These are phyloP conservation scores for Zangia roseola DNA, from an alignment of 768 basidiomycete genomes.

Conservation along the genomic window DNA sequence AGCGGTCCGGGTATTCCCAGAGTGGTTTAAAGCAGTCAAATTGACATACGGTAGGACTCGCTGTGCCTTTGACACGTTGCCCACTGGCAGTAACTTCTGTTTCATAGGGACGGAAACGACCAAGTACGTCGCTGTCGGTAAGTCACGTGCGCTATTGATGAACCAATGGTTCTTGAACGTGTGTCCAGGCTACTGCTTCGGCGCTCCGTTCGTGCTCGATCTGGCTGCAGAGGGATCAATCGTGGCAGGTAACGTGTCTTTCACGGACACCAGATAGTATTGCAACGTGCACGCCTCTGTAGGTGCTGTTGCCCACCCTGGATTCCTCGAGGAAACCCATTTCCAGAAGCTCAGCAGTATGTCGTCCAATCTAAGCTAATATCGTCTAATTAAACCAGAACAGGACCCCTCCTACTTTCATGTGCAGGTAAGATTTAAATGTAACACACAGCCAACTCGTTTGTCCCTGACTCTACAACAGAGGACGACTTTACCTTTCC, in stretches of 20 bases:
- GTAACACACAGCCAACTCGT: neutral
- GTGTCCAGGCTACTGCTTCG: slow-evolving; percentile 53
- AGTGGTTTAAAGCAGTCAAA: slow-evolving; percentile 51
- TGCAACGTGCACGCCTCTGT: neutral
- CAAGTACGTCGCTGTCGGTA: slow-evolving; percentile 44
- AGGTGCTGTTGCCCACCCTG: slow-evolving; percentile 56
- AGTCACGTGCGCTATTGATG: slow-evolving; percentile 2
- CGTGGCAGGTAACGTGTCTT: slow-evolving; percentile 39
- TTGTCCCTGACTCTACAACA: slow-evolving; percentile 16
- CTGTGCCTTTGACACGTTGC: neutral
- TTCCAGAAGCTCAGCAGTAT: slow-evolving; percentile 50
- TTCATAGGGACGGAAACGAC: slow-evolving; percentile 26
- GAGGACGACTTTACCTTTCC: slow-evolving; percentile 56
- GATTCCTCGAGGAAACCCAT: slow-evolving; percentile 49
- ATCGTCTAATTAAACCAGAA: neutral
- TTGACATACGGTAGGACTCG: slow-evolving; percentile 40
- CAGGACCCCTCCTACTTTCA: slow-evolving; percentile 26
- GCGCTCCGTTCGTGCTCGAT: slow-evolving; percentile 49
- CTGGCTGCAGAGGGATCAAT: slow-evolving; percentile 43
- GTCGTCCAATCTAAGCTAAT: slow-evolving; percentile 8
- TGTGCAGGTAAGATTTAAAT: slow-evolving; percentile 21
- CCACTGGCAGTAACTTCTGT: neutral
- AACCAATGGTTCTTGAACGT: neutral
- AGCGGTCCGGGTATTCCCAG: slow-evolving; percentile 41
- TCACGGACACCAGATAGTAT: neutral